Evolutionary conservation across 169 alveolate species (phyloP), one percentile per base, ranked within the genome.

Genomic region (Cryptosporidium canis): DNA sequence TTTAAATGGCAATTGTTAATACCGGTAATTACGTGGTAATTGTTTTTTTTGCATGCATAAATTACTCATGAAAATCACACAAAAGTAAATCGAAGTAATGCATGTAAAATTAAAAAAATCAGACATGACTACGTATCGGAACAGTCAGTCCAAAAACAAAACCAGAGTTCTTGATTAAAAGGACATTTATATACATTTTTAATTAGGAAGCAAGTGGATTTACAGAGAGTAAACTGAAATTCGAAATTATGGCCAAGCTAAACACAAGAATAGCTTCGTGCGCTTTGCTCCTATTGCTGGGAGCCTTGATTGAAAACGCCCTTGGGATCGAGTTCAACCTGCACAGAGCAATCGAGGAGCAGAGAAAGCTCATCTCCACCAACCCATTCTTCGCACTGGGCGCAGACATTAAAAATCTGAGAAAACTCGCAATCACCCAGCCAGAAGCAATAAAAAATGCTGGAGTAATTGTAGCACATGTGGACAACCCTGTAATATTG

Each of bases 401-500:
- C 11, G 48, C 72, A 39, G 85, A 77, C 39, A 77, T 77, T 37
- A 61, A 77, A 24, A 71, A 77, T 21, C 51, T 77, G 21, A 55
- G 85, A 27, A 77, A 77, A 41, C 44, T 77, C 16, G 85, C 85
- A 39, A 58, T 77, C 8, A 77, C 85, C 11, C 85, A 77, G 12
- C 85, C 85, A 3, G 85, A 77, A 31, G 85, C 85, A 41, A 77
- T 77, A 35, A 77, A 77, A 58, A 77, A 77, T 56, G 85, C 85
- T 21, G 85, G 85, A 31, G 85, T 77, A 14, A 77, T 77, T 24
- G 85, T 77, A 2, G 77, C 77, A 7, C 85, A 77, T 27, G 85
- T 77, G 8, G 85, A 77, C 7, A 77, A 77, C 35, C 85, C 85
- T 41, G 31, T 45, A 9, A n/a, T 33, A 37, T 37, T 77, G 41